Evolutionary conservation across 2,329 filamentous ascomycete species (phyloP), one percentile per base, ranked within the genome.

Genomic region (Pseudocercospora vitis): DNA sequence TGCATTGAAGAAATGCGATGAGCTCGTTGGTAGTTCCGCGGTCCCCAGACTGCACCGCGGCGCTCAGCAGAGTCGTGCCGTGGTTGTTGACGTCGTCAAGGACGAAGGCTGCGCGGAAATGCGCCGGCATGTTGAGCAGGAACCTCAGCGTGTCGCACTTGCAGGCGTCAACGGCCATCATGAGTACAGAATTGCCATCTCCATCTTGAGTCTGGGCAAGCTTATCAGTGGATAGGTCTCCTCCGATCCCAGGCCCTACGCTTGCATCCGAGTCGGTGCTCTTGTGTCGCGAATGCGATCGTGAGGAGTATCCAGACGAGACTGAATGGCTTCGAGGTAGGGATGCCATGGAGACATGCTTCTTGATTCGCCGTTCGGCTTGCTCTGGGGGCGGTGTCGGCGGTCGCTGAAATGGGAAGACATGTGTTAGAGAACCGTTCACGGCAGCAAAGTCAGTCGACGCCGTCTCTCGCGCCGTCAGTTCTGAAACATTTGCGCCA

Each of bases 1-100:
- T 75, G 3, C 68, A 64, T 60, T 85, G 78, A 23, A 96, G 73
- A 66, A 86, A 89, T 51, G 87, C 80, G 8, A 96, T 76, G 3
- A 97, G 75, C 9, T 85, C 81, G 57, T 90, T 82, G 37, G 95
- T 88, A 8, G 95, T 78, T 35, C 88, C 84, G 1, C 77, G 76
- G 64, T 95, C 82, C 0, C 88, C 89, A 3, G 91, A 78, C 69
- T 99, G 95, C 8, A 97, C 86, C 4, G 94, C 91, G 37, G 92
- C 90, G 70, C 88, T 96, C 14, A 99, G 73, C 3, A 99, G 75
- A 0, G 90, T 96, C 0, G 91, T 95, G 2, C 90, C 89, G 61
- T 96, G 90, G 60, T 90, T 91, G 66, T 95, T 95, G 57, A 84
- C 82, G 70, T 99, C 95, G 52, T 88, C 83, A 2, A 97, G 75